Evolutionary conservation across 768 basidiomycete genomes (phyloP).

Genomic region (Lactarius sp.): DNA sequence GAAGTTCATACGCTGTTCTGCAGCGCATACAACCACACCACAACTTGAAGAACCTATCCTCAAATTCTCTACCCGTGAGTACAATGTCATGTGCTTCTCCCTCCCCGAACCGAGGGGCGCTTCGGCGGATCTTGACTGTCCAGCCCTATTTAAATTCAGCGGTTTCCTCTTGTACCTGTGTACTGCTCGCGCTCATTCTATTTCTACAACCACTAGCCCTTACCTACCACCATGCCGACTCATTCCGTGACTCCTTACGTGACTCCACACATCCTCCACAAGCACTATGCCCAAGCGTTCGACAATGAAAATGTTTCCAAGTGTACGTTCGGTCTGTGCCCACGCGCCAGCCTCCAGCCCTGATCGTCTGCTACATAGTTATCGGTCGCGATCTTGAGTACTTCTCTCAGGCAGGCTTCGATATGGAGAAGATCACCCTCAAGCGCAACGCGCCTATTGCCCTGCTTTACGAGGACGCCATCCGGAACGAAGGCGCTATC

Average conservation of each 20-base stretch:
- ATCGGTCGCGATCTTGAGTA: slow-evolving; percentile 92
- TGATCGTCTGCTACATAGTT: slow-evolving; percentile 44
- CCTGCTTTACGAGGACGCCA: slow-evolving; percentile 93
- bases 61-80: slow-evolving; percentile 5
- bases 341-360: neutral
- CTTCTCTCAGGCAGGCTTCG: slow-evolving; percentile 98
- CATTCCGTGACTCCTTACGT: slow-evolving; percentile 77
- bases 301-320: slow-evolving; percentile 58
- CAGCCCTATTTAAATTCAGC: slow-evolving; percentile 5
- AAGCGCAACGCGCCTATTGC: slow-evolving; percentile 91
- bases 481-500: slow-evolving; percentile 97
- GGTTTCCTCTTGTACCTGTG: slow-evolving; percentile 1
- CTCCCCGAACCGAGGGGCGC: neutral
- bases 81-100: slow-evolving; percentile 5
- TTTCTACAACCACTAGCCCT: neutral
- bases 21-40: neutral
- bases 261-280: slow-evolving; percentile 86
- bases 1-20: neutral
- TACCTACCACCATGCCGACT: slow-evolving; percentile 51
- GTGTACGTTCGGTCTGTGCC: slow-evolving; percentile 41
- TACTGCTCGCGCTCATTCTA: slow-evolving; percentile 3
- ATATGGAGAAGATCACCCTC: slow-evolving; percentile 95
- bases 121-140: slow-evolving; percentile 15
- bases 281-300: slow-evolving; percentile 70
- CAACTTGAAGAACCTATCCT: neutral